Evolutionary conservation across 1,284 basidiomycete species (phyloP).

Genomic region (Gomphus bonarii): DNA sequence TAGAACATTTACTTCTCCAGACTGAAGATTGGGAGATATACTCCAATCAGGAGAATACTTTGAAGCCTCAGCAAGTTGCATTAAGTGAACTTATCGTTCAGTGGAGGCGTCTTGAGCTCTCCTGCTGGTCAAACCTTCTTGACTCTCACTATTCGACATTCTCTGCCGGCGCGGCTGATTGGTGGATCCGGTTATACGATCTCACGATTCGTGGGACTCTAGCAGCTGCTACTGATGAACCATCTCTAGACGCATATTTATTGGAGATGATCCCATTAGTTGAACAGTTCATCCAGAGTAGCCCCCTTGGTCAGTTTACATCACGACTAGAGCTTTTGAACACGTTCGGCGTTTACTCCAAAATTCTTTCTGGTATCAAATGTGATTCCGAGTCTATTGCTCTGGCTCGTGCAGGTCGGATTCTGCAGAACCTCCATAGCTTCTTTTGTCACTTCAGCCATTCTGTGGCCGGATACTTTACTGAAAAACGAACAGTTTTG

Average conservation of each 20-base stretch:
- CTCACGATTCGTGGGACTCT: conserved; percentile 59
- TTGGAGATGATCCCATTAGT: conserved; percentile 68
- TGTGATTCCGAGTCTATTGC: conserved; percentile 18
- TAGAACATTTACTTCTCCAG: conserved; percentile 83
- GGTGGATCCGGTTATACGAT: conserved; percentile 93
- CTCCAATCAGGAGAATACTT: conserved; percentile 78
- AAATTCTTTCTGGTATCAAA: conserved; percentile 23
- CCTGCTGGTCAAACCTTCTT: conserved; percentile 80
- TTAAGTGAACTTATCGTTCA: conserved; percentile 73
- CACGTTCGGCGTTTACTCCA: conserved; percentile 53
- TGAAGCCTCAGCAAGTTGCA: conserved; percentile 57
- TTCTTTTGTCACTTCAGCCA: conserved; percentile 61
- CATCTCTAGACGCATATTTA: conserved; percentile 42
- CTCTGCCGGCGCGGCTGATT: conserved; percentile 56
- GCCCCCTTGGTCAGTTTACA: conserved; percentile 77
- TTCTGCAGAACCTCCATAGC: conserved; percentile 58
- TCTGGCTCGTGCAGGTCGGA: conserved; percentile 36
- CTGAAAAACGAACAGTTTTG: conserved; percentile 48
- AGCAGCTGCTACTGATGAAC: conserved; percentile 27
- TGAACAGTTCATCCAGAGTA: conserved; percentile 71
- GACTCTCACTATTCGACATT: conserved; percentile 61
- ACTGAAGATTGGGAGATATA: conserved; percentile 97
- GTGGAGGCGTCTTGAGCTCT: conserved; percentile 87
- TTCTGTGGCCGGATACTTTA: conserved; percentile 41
- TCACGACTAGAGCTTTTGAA: conserved; percentile 61